Base-by-base conservation (phyloP, 345 rosid genomes). In the Murraya paniculata region DNA sequence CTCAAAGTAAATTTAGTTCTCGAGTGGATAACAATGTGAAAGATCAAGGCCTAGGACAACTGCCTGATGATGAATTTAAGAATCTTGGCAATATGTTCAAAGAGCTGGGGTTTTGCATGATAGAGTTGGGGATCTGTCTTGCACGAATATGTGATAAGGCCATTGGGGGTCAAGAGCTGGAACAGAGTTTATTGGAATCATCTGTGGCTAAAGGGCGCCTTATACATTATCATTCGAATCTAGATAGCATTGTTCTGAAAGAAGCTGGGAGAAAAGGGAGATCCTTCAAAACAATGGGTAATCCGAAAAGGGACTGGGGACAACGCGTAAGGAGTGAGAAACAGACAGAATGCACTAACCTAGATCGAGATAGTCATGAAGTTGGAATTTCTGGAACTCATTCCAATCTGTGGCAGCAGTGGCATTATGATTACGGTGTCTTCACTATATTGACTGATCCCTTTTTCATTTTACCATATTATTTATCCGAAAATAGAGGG, bases 351-450 rank as follows among this genome's bases (percentile, higher is more conserved):
- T 72, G 62, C 28, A n/a, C 55, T 36, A 77, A 64, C 67, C 75
- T 83, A 80, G 82, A 68, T 68, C 9, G 56, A 73, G 61, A 48
- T 33, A 71, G 72, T 22, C n/a, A 75, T 50, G 86, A 66, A 75
- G 59, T 64, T 57, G 68, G 80, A 25, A 30, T 78, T 36, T 27
- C 36, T 66, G 87, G 81, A 70, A 73, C 71, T 73, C 56, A 33
- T 79, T 71, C 82, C 77, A 77, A 78, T 70, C 82, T 92, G 7
- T 94, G 99, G 98, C 98, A 96, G 87, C 94, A 90, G 71, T 94
- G 99, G 98, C 99, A 94, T 85, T 94, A 88, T 82, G 99, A 94
- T 82, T 94, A 91, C 73, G 95, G 97, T 45, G 83, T 94, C 81
- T 91, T 94, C 82, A 96, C 98, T n/a, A 77, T 94, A 81, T 84